A percentile compares a stretch with the other conserved stretches of the same genome.
phyloP scores from a whole-genome alignment of 768 basidiomycete species.

The Lactifluus piperatus region DNA sequence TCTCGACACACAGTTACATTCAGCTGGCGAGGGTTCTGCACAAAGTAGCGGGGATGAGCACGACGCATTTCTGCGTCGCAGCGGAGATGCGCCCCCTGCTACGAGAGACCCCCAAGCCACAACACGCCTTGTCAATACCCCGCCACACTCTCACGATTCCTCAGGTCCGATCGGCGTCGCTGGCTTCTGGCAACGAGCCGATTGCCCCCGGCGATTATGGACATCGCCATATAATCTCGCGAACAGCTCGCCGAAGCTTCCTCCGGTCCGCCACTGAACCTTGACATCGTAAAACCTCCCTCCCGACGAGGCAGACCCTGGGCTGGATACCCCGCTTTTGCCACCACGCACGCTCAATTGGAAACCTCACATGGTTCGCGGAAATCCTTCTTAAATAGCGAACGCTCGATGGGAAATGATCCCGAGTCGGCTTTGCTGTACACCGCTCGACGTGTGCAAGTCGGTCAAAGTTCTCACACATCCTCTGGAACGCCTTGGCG shows the following conservation, averaged over 20 bases:
- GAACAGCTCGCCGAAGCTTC: conserved; percentile 6
- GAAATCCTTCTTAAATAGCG: conserved; percentile 23
- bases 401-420: conserved; percentile 25
- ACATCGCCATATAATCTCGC: conserved; percentile 10
- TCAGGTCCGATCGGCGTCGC: conserved; percentile 12
- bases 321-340: conserved; percentile 13
- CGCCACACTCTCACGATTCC: conserved; percentile 1
- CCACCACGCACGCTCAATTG: conserved; percentile 8
- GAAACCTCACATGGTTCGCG: conserved; percentile 3
- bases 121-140: conserved; percentile 9
- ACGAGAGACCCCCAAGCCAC: not conserved
- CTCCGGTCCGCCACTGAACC: not conserved
- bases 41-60: conserved; percentile 61
- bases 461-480: conserved; percentile 19
- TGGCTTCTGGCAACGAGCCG: not conserved
- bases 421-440: conserved; percentile 38
- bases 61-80: conserved; percentile 51
- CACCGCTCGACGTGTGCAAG: conserved; percentile 40
- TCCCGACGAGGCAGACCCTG: conserved; percentile 11
- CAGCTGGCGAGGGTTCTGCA: conserved; percentile 57
- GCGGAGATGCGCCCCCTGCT: conserved; percentile 6
- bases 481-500: conserved; percentile 23
- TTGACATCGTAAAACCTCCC: not conserved
- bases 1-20: conserved; percentile 21
- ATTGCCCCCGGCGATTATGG: not conserved